Base-by-base conservation (phyloP, 1,284 basidiomycete genomes). In the Rhodotorula sp. region DNA sequence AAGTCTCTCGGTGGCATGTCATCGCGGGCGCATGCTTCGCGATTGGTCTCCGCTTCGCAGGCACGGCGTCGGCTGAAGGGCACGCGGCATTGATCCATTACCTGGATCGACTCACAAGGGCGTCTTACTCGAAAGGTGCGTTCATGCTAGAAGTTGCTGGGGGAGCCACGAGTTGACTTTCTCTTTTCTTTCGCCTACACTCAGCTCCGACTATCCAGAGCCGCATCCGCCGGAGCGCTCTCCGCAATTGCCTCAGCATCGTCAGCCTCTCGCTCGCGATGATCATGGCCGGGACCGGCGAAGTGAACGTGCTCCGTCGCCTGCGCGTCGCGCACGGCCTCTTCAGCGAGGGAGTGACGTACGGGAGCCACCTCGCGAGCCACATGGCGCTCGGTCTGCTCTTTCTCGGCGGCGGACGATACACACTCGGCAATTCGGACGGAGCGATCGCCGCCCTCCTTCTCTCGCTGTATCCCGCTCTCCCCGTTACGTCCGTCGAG, bases 201-300 rank as follows among this genome's bases (percentile, higher is more conserved):
- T 15, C 76, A 90, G 91, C 87, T 3, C 84, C 87, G 63, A 86
- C 88, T 0, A 94, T 93, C 76, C 91, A 95, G 79, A 88, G 89
- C 68, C 88, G 88, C 76, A 90, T 95, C 79, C 88, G 91, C 77
- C 87, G 93, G 1, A 88, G 89, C 26, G 89, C 93, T 1, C 86
- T 95, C n/a, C 86, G 93, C 26, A 91, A 95, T 77, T 91, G 91
- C 4, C 84, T 96, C 57, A 95, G 92, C 78, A 83, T 95, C 42
- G 89, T 96, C 68, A 89, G 91, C 0, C 84, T 97, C 51, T 85
- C 93, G 6, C 82, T 96, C 42, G 88, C 89, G 74, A 90, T 95
- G 84, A 89, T 98, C 62, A 93, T 98, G 90, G 91, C 94, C 0
- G 96, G 96, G 4, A 96, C 93, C 0, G 96, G 96, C 18, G 93